A percentile compares a stretch with the other conserved stretches of the same genome.
phyloP scores from a whole-genome alignment of 2,329 filamentous ascomycete species.

The Aspergillus udagawae region DNA sequence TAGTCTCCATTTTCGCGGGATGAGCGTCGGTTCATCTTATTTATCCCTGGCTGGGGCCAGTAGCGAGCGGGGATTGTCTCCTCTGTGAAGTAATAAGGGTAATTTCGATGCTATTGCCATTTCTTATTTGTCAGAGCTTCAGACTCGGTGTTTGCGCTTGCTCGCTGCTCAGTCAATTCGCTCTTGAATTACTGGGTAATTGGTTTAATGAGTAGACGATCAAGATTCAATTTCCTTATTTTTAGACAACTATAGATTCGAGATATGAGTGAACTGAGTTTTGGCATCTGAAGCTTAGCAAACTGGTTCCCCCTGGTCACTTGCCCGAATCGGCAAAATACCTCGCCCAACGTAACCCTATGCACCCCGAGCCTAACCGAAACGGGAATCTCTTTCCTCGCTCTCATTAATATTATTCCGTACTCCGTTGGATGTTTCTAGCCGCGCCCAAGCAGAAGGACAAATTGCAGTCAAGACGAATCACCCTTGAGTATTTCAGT shows the following conservation, averaged over 20 bases:
- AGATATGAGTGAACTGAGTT: neutral
- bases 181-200: neutral
- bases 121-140: neutral
- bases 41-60: neutral
- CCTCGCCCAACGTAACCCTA: neutral
- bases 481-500: too few relatives aligned
- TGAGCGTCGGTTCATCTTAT: neutral
- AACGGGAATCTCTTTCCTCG: slow-evolving; percentile 17
- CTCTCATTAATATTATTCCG: neutral
- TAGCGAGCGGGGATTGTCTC: neutral
- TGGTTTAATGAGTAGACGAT: neutral
- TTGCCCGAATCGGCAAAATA: neutral
- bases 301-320: neutral
- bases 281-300: neutral
- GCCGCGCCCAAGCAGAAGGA: neutral
- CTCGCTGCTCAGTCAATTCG: too few relatives aligned
- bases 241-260: neutral
- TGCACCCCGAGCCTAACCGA: slow-evolving; percentile 3
- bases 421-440: neutral
- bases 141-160: too few relatives aligned
- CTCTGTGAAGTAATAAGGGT: slow-evolving; percentile 7
- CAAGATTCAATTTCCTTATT: neutral
- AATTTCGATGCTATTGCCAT: slow-evolving; percentile 4
- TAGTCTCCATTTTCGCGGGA: neutral
- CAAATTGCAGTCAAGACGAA: neutral